A percentile compares a stretch with the other conserved stretches of the same genome.
phyloP scores from a whole-genome alignment of 1,284 basidiomycete genomes.

The Lentinula novae-zelandiae region DNA sequence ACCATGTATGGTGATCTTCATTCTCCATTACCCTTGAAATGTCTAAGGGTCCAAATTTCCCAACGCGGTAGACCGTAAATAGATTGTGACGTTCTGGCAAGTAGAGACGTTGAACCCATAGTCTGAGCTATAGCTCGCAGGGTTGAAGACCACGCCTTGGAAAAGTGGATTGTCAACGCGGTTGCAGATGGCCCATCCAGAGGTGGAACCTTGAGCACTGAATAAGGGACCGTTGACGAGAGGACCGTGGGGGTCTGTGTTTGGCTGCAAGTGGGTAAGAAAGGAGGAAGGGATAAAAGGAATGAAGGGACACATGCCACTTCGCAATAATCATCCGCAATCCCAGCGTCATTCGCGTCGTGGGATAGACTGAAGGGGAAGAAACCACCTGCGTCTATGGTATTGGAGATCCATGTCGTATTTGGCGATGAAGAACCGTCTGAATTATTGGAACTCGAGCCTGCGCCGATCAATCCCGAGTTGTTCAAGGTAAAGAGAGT shows the following conservation, averaged over 20 bases:
- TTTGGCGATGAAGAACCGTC: neutral
- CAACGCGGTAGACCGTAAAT: neutral
- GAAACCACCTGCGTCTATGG: neutral
- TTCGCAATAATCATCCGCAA: constrained; percentile 1
- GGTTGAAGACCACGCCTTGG: neutral
- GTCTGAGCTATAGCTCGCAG: neutral
- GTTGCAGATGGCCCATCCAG: neutral
- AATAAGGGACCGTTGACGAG: neutral
- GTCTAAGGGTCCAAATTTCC: neutral
- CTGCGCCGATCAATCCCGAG: neutral
- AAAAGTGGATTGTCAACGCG: neutral
- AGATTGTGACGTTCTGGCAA: neutral
- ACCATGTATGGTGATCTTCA: too few relatives aligned
- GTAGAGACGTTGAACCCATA: neutral
- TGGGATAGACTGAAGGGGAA: neutral
- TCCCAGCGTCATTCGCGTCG: neutral
- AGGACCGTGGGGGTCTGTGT: neutral
- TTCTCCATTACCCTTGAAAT: too few relatives aligned
- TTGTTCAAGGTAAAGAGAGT: neutral
- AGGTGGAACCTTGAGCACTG: neutral
- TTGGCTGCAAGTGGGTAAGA: neutral
- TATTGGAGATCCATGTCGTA: neutral
- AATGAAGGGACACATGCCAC: neutral
- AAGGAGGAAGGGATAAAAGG: neutral
- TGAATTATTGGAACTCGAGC: neutral